Percentiles rank a stretch among this genome's conserved stretches.
Evolutionary conservation across 2,329 filamentous ascomycete genomes (phyloP).

Genomic region (Onygenales sp.): DNA sequence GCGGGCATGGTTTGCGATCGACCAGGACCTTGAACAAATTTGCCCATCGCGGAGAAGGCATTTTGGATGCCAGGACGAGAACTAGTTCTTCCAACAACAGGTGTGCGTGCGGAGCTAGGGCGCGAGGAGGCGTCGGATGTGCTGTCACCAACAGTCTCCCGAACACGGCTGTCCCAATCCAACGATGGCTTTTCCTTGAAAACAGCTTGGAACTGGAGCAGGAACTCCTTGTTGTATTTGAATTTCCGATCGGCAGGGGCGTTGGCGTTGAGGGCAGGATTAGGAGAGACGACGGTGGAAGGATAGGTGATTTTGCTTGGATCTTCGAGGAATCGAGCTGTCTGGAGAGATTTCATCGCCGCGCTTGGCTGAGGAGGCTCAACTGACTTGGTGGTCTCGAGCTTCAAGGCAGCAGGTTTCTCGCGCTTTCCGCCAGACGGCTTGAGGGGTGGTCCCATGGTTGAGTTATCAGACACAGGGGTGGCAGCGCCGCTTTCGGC

Average conservation of each 20-base stretch:
- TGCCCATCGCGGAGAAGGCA: constrained; percentile 56
- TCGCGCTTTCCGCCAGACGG: constrained; percentile 52
- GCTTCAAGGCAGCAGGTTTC: constrained; percentile 82
- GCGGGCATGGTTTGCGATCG: constrained; percentile 54
- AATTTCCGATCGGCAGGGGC: constrained; percentile 70
- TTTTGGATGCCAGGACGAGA: constrained; percentile 45
- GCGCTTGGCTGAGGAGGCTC: constrained; percentile 90
- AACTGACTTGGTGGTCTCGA: constrained; percentile 75
- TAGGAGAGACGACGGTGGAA: constrained; percentile 73
- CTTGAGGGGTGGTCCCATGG: constrained; percentile 44
- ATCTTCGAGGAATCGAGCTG: constrained; percentile 76
- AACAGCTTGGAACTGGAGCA: constrained; percentile 90
- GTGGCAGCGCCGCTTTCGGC: constrained; percentile 37
- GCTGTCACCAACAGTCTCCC: constrained; percentile 72
- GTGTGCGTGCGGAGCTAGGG: constrained; percentile 30
- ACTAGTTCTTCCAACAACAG: constrained; percentile 34
- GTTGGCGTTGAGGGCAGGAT: constrained; percentile 71
- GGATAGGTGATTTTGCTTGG: constrained; percentile 76
- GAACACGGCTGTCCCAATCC: constrained; percentile 84
- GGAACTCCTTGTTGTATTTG: constrained; percentile 90
- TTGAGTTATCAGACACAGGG: constrained; percentile 31
- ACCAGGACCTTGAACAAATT: constrained; percentile 44
- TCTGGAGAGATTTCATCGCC: constrained; percentile 85
- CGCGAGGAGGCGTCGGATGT: constrained; percentile 50
- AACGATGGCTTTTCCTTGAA: constrained; percentile 94